phyloP scores from a whole-genome alignment of 805 yeast genomes.

The Pichia ethanolica region DNA sequence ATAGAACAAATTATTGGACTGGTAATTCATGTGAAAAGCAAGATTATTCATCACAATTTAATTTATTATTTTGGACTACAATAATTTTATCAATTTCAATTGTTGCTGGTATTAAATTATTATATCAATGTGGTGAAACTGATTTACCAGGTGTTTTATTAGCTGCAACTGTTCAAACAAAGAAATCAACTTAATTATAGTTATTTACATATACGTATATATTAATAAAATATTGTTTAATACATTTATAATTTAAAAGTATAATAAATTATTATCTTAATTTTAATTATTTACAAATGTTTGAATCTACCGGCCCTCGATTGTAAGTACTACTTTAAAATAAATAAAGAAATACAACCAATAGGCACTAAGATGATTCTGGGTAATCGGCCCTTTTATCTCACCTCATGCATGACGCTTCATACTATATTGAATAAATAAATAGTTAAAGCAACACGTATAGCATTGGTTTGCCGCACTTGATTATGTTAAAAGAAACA shows the following conservation, averaged over 20 bases:
- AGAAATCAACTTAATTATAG: conserved; percentile 23
- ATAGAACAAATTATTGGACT: conserved; percentile 46
- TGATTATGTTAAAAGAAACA: conserved; percentile 27
- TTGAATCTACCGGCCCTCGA: conserved; percentile 66
- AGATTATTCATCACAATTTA: conserved; percentile 59
- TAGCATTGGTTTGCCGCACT: conserved; percentile 73
- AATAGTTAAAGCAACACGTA: conserved; percentile 58
- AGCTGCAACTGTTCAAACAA: conserved; percentile 45
- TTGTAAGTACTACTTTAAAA: conserved; percentile 1
- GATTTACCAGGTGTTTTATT: conserved; percentile 63
- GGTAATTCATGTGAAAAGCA: conserved; percentile 58
- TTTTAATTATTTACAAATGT: conserved; percentile 31
- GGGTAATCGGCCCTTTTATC: conserved; percentile 33
- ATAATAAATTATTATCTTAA: too few species aligned
- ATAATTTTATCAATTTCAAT: conserved; percentile 39
- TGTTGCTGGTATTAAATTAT: conserved; percentile 44
- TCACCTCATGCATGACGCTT: conserved; percentile 73
- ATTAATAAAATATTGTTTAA: too few species aligned
- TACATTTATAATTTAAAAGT: too few species aligned
- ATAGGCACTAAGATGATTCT: conserved; percentile 66
- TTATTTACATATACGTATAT: too few species aligned
- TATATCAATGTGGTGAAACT: conserved; percentile 48
- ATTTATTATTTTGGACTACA: conserved; percentile 62
- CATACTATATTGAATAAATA: conserved; percentile 19
- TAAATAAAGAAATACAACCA: conserved; percentile 26